Percentiles rank a stretch among this genome's conserved stretches.
Evolutionary conservation across 1,284 basidiomycete genomes (phyloP).

Genomic region (Ganoderma boninense): DNA sequence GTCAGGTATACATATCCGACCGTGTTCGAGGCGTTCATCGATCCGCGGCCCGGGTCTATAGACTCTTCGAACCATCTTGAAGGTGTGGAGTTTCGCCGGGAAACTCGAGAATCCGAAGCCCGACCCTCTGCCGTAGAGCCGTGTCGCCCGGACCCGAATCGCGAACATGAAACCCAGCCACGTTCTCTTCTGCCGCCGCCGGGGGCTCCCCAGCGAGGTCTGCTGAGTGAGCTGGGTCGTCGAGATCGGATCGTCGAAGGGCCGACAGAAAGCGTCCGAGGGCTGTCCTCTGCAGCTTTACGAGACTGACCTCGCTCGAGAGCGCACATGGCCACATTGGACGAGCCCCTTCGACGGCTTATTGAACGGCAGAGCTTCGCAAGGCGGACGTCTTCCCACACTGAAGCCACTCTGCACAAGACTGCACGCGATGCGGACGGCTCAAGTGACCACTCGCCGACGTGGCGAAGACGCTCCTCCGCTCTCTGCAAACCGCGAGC

Average conservation of each 20-base stretch:
- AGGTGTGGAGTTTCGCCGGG: background rate
- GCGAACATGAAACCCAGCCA: background rate
- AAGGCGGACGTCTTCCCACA: background rate
- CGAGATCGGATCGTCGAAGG: background rate
- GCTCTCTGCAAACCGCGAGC: background rate
- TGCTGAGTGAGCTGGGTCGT: background rate
- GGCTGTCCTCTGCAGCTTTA: background rate
- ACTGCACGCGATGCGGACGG: background rate
- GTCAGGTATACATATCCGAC: slow-evolving; percentile 4
- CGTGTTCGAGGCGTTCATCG: background rate
- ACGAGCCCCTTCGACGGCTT: background rate
- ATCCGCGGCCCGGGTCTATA: background rate
- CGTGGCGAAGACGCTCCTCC: background rate
- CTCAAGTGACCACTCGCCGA: background rate
- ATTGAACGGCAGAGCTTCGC: background rate
- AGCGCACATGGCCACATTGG: background rate
- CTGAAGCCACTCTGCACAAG: background rate
- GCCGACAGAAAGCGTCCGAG: background rate
- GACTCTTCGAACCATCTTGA: background rate
- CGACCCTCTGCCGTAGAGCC: slow-evolving; percentile 4
- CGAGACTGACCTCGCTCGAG: background rate
- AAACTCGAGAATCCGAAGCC: background rate
- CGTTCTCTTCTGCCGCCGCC: background rate
- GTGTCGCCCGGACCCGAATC: background rate
- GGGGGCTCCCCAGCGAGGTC: background rate